Evolutionary conservation across 2,329 filamentous ascomycete species (phyloP), one percentile per base, ranked within the genome.

Genomic region (Scytalidium sp.): DNA sequence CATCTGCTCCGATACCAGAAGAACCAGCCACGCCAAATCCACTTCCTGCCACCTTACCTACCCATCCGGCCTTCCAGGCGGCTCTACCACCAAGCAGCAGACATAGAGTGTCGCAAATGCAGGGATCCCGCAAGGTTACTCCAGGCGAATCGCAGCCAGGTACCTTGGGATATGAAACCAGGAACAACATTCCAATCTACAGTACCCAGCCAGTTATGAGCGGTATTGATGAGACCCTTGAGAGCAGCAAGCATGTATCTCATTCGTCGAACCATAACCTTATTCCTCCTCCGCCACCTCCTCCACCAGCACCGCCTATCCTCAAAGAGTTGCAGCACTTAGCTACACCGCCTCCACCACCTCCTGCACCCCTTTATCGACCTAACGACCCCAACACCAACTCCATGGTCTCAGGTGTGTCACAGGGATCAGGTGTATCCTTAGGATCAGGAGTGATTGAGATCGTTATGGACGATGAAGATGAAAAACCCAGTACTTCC

Each of bases 241-340:
- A 68, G 72, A n/a, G 32, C 32, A 32, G 65, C 66, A 50, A 63
- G 54, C 46, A 67, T 63, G 51, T 63, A 50, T 43, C 61, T 53
- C 50, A 67, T 61, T 67, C 73, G n/a, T 79, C 78, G 1, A 72
- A 76, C 39, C 76, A 81, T 46, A 70, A 78, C 46, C 62, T 67
- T 39, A 65, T 76, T 20, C 75, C 75, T 1, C 78, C 75, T 1
- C 75, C 76, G 1, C 78, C 78, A 1, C 78, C 79, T 0, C 79
- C 80, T 0, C 75, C 79, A 1, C 73, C 71, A 0, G 62, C 65
- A 9, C 70, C 81, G 13, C 76, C 79, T 0, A 71, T 85, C 54
- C 64, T 86, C 32, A 83, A 78, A 65, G 81, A 86, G 63, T 73
- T 86, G 10, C 79, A 82, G 56, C 83, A 86, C 63, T 66, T 86